Conservation (phyloP, 2,329 filamentous ascomycete genomes). For the Coniochaeta ligniaria region DNA sequence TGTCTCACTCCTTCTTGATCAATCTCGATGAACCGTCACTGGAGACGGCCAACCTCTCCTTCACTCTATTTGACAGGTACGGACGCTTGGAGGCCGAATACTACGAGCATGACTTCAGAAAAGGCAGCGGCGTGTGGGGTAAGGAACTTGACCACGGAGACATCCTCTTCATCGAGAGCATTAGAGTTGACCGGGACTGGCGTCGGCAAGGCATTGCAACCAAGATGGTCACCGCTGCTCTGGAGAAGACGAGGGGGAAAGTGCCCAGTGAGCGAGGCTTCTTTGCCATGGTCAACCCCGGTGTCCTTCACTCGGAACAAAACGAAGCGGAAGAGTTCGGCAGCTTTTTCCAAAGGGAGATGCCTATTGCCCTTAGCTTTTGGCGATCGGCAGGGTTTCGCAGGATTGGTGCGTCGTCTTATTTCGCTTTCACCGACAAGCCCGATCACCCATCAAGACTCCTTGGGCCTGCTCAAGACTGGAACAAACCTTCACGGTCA, state of each 20-base stretch:
- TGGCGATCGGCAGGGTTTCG: conserved; percentile 21
- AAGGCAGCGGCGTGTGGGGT: conserved; percentile 20
- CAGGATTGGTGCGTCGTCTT: conserved; percentile 22
- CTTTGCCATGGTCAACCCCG: conserved; percentile 14
- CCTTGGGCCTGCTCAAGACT: background rate
- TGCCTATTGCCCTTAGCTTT: conserved; percentile 14
- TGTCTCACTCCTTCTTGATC: conserved; percentile 17
- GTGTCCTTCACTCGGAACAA: background rate
- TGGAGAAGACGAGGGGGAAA: conserved; percentile 15
- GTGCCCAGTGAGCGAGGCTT: background rate
- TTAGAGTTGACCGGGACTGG: conserved; percentile 6
- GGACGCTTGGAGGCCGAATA: conserved; percentile 24
- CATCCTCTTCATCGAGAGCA: conserved; percentile 16
- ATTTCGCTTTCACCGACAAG: conserved; percentile 18
- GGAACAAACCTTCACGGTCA: background rate
- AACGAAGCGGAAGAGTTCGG: background rate
- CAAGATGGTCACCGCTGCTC: conserved; percentile 19
- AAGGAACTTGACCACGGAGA: conserved; percentile 19
- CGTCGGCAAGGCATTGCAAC: conserved; percentile 21
- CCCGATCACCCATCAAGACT: background rate
- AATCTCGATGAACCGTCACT: conserved; percentile 19
- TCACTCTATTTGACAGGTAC: conserved; percentile 28
- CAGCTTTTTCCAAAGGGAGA: background rate
- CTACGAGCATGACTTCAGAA: conserved; percentile 17
- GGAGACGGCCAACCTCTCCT: conserved; percentile 17